A percentile compares a stretch with the other conserved stretches of the same genome.
Evolutionary conservation across 768 basidiomycete species (phyloP).

Genomic region (Termitomyces sp.): DNA sequence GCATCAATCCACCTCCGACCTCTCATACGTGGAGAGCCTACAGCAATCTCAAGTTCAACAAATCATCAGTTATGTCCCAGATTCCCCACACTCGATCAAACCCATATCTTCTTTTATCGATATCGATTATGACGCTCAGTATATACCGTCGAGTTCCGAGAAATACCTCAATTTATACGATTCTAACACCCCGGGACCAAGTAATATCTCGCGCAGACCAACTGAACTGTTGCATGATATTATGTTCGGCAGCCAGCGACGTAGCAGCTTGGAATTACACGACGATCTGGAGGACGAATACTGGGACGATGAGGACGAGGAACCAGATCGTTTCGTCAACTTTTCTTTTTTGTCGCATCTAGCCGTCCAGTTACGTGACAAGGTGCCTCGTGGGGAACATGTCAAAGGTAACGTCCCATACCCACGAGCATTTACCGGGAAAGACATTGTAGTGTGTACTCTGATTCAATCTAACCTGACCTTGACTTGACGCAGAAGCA

Average conservation of each 20-base stretch:
- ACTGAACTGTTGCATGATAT: slow-evolving; percentile 13
- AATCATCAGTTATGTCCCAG: neutral
- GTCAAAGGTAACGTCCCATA: slow-evolving; percentile 95
- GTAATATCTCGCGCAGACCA: slow-evolving; percentile 11
- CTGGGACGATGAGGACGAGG: slow-evolving; percentile 38
- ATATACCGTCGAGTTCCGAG: slow-evolving; percentile 5
- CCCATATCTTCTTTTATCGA: neutral
- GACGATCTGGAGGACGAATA: slow-evolving; percentile 44
- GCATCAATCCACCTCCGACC: slow-evolving; percentile 12
- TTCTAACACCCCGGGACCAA: slow-evolving; percentile 11
- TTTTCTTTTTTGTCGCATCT: slow-evolving; percentile 83
- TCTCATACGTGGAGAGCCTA: slow-evolving; percentile 11
- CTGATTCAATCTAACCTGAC: neutral
- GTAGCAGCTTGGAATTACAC: slow-evolving; percentile 8
- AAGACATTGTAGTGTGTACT: slow-evolving; percentile 79
- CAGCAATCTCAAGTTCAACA: neutral
- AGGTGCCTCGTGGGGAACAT: slow-evolving; percentile 82
- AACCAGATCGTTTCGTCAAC: slow-evolving; percentile 80
- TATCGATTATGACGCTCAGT: neutral
- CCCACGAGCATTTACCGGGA: slow-evolving; percentile 87
- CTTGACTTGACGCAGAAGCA: slow-evolving; percentile 20
- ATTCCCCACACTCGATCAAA: neutral
- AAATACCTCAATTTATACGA: slow-evolving; percentile 6
- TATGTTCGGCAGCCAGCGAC: slow-evolving; percentile 7
- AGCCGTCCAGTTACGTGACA: slow-evolving; percentile 82